These are phyloP conservation scores for Eucalyptus marginata DNA, from an alignment of 345 rosid species.

Conservation along the genomic window DNA sequence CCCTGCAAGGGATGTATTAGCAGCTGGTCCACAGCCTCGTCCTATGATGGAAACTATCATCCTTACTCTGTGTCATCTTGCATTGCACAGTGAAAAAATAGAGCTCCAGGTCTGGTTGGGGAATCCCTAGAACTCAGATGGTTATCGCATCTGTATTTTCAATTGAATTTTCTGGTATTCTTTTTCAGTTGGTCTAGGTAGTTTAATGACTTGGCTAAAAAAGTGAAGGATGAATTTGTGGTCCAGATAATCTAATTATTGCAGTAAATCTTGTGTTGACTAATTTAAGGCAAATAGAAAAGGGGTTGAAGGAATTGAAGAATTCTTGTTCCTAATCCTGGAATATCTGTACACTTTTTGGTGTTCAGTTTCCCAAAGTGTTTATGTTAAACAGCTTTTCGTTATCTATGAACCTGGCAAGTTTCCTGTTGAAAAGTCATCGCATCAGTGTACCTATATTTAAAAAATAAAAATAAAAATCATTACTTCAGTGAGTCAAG, in stretches of 20 bases:
- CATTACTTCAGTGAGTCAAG: neutral
- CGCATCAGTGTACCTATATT: neutral
- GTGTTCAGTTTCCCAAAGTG: neutral
- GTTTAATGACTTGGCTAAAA: neutral
- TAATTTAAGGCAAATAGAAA: neutral
- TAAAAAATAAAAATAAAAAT: neutral
- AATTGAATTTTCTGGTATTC: neutral
- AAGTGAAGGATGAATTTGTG: neutral
- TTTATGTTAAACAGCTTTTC: neutral
- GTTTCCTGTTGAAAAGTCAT: neutral
- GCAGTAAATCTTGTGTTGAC: neutral
- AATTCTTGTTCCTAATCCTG: neutral
- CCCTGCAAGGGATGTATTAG: constrained; percentile 59
- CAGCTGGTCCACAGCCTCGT: constrained; percentile 66
- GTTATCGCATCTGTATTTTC: neutral
- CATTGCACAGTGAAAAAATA: constrained; percentile 73
- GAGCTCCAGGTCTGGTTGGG: constrained; percentile 53
- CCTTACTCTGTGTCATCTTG: constrained; percentile 80
- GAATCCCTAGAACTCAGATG: neutral
- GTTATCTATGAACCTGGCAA: neutral
- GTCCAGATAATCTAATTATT: neutral
- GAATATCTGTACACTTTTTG: neutral
- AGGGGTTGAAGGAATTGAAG: neutral
- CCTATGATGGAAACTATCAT: constrained; percentile 62
- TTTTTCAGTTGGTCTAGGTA: neutral